Evolutionary conservation across 2,329 filamentous ascomycete species (phyloP).

Genomic region (Microdochium trichocladiopsis): DNA sequence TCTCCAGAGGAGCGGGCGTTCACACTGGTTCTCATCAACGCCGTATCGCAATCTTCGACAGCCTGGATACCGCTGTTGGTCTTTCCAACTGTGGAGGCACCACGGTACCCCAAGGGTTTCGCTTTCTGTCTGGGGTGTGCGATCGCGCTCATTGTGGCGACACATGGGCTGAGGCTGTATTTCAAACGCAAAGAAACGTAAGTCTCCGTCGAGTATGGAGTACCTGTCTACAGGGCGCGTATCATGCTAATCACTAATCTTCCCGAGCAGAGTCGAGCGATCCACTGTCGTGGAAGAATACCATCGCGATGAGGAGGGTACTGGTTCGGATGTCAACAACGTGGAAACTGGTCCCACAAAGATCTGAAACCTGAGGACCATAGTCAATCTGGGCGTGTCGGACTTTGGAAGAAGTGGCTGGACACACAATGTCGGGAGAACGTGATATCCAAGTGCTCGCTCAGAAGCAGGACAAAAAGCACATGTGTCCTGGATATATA

Average conservation of each 20-base stretch:
- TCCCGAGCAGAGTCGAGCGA: not conserved
- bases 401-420: too few relatives aligned
- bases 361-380: not conserved
- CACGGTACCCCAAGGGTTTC: conserved; percentile 34
- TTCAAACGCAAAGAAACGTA: conserved; percentile 11
- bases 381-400: too few relatives aligned
- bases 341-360: not conserved
- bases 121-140: conserved; percentile 26
- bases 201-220: conserved; percentile 4
- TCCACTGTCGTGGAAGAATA: not conserved
- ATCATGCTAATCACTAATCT: too few relatives aligned
- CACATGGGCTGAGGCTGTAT: conserved; percentile 13
- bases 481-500: too few relatives aligned
- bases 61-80: conserved; percentile 48
- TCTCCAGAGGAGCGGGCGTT: conserved; percentile 39
- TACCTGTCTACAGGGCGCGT: conserved; percentile 1
- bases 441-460: too few relatives aligned
- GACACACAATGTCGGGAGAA: too few relatives aligned
- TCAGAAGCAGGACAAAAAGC: too few relatives aligned
- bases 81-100: conserved; percentile 37
- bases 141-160: conserved; percentile 17
- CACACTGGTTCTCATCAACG: conserved; percentile 42
- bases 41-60: conserved; percentile 45
- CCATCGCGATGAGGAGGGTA: not conserved
- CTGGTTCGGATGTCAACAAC: not conserved